Base-by-base conservation (phyloP, 495 filamentous ascomycete species). In the Antarctomyces pellizariae region DNA sequence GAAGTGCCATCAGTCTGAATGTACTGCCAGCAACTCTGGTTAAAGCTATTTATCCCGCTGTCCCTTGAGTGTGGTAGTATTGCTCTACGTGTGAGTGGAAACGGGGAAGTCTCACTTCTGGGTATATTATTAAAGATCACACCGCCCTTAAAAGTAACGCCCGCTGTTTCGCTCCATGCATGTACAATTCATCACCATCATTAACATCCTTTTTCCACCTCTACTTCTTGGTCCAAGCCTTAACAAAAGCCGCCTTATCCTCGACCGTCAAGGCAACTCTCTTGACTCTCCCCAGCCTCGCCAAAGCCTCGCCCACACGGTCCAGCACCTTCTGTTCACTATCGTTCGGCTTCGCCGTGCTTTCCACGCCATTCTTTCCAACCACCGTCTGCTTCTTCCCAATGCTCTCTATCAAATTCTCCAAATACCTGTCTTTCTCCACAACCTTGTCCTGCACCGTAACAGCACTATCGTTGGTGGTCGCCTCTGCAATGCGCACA, bases 221-320 rank as follows among this genome's bases (percentile, higher is more conserved):
- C 22, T 47, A 35, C 24, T 41, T 56, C 41, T 48, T 58, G 16
- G 36, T 52, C 73, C 63, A 82, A 27, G 61, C 62, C 22, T 64
- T 49, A 5, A 89, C 62, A 52, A 95, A 95, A 8, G 62, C 67
- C 31, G 58, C 52, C 55, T 99, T 99, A 21, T 92, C 83, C 40
- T 48, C 50, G 32, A 89, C 54, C 1, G 76, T 75, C 44, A 99
- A 44, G 0, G 69, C 78, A 9, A 99, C 76, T 19, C 89, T 57
- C 59, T 84, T 92, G n/a, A 79, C 80, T 32, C 86, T 59, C 1
- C 79, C 82, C 32, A 99, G 47, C 18, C 84, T 53, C n/a, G 89
- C 84, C 25, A 99, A 50, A 8, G 80, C 68, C 22, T 95, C 86
- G 1, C 64, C 76, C 7, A 93, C 65, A 9, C 62, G 55, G 36